Base-by-base conservation (phyloP, 805 yeast genomes). In the Metschnikowia cubensis region DNA sequence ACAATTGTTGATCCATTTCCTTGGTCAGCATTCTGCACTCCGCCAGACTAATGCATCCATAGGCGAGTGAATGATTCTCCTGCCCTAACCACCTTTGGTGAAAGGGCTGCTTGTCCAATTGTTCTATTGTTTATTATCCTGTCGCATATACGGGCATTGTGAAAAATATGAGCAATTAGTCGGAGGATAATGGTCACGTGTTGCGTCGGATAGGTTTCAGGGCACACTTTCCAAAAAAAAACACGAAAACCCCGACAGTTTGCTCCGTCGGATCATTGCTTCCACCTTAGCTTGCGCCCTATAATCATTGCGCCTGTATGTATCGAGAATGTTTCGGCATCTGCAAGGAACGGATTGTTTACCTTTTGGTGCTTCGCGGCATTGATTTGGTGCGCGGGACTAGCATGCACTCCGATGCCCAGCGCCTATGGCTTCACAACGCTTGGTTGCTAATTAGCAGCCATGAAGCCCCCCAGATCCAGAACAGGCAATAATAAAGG, bases 321-420 rank as follows among this genome's bases (percentile, higher is more conserved):
- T 20, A 21, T 8, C 37, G 37, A 42, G 45, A 32, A 33, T 42
- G 36, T 42, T 21, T 42, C 29, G 37, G 37, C 20, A 21, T n/a
- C 45, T 42, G 45, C 45, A 21, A 32, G 6, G 29, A 42, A 33
- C 45, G 37, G 36, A 20, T 31, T 42, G 45, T 42, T 42, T 42
- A 42, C 37, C 29, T 42, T 42, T 42, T 25, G 11, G 37, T 42
- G 45, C 37, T 42, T 21, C 45, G 45, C 45, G 45, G 45, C 45
- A 42, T 10, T 22, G 42, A 15, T 25, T 32, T 34, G 15, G 21
- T 42, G 31, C 37, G 17, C 15, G 32, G 29, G 18, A 20, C 5
- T 10, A 20, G n/a, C 29, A 42, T 42, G 45, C 45, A 42, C 31
- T 14, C 45, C 20, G 21, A 15, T 13, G 34, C 34, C 21, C 21